A percentile compares a stretch with the other conserved stretches of the same genome.
Conservation (phyloP, 768 basidiomycete species). For the Strobilomyces confusus region DNA sequence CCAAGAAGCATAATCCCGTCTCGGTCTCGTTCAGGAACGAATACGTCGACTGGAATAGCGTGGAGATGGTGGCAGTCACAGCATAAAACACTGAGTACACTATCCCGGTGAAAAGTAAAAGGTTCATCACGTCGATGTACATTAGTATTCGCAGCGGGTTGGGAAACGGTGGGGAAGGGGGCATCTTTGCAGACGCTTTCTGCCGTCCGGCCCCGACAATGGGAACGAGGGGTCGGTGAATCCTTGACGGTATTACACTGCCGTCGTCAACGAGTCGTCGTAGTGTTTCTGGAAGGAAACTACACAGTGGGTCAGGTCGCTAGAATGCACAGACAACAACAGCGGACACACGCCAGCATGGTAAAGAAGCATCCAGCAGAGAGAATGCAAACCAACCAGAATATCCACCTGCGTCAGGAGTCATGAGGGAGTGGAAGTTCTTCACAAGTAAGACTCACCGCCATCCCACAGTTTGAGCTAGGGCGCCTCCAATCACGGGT, state of each 20-base stretch:
- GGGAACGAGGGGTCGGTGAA: constrained; percentile 28
- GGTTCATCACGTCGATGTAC: constrained; percentile 35
- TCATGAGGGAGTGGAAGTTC: not conserved
- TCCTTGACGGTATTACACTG: constrained; percentile 23
- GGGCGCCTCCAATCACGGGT: constrained; percentile 48
- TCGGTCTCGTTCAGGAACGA: constrained; percentile 44
- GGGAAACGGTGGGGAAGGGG: constrained; percentile 22
- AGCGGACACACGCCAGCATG: constrained; percentile 10
- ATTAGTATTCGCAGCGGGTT: constrained; percentile 39
- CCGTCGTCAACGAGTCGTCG: constrained; percentile 28
- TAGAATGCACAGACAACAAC: not conserved
- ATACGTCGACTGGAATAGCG: constrained; percentile 49
- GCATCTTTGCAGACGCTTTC: not conserved
- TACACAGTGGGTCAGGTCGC: not conserved
- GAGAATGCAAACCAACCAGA: constrained; percentile 20
- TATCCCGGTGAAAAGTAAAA: constrained; percentile 52
- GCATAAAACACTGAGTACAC: constrained; percentile 50
- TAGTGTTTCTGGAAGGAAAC: constrained; percentile 23
- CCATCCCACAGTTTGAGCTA: constrained; percentile 61
- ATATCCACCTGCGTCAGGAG: constrained; percentile 17
- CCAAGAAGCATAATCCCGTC: constrained; percentile 75
- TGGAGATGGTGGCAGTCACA: constrained; percentile 43
- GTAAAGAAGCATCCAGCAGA: constrained; percentile 12
- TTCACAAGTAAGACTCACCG: constrained; percentile 36
- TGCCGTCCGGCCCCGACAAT: constrained; percentile 23